Conservation (phyloP, 2,329 filamentous ascomycete genomes). For the Colletotrichum truncatum region DNA sequence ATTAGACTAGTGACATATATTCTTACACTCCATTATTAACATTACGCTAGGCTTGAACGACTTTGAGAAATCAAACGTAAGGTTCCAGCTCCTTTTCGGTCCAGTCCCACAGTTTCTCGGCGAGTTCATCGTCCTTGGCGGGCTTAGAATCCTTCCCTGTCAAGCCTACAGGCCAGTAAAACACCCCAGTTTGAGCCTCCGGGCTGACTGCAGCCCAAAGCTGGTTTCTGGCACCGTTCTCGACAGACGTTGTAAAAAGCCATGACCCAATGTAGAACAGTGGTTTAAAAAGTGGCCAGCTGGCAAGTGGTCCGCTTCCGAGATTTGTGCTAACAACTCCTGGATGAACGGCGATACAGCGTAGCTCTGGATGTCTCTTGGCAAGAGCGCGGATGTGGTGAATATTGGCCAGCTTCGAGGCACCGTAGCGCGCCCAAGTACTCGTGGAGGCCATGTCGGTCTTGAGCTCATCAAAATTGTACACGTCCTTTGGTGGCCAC, state of each 20-base stretch:
- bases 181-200: slow-evolving; percentile 37
- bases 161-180: slow-evolving; percentile 44
- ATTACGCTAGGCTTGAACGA: too few species aligned
- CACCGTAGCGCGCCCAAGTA: slow-evolving; percentile 56
- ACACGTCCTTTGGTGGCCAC: slow-evolving; percentile 8
- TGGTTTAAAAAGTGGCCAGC: slow-evolving; percentile 17
- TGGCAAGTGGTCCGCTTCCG: slow-evolving; percentile 6
- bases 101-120: slow-evolving; percentile 46
- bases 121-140: slow-evolving; percentile 38
- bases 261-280: background rate
- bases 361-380: slow-evolving; percentile 48
- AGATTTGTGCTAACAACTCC: slow-evolving; percentile 41
- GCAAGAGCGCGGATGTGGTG: slow-evolving; percentile 34
- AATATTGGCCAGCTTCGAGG: slow-evolving; percentile 45
- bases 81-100: slow-evolving; percentile 41
- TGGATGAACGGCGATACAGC: slow-evolving; percentile 57
- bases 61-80: background rate
- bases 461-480: slow-evolving; percentile 31
- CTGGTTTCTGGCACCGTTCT: slow-evolving; percentile 27
- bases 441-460: slow-evolving; percentile 35
- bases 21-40: background rate
- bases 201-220: slow-evolving; percentile 29
- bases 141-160: slow-evolving; percentile 32
- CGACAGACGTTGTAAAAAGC: background rate
- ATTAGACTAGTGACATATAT: too few species aligned